A percentile compares a stretch with the other conserved stretches of the same genome.
phyloP scores from a whole-genome alignment of 345 rosid species.

The Erodium maritimum region DNA sequence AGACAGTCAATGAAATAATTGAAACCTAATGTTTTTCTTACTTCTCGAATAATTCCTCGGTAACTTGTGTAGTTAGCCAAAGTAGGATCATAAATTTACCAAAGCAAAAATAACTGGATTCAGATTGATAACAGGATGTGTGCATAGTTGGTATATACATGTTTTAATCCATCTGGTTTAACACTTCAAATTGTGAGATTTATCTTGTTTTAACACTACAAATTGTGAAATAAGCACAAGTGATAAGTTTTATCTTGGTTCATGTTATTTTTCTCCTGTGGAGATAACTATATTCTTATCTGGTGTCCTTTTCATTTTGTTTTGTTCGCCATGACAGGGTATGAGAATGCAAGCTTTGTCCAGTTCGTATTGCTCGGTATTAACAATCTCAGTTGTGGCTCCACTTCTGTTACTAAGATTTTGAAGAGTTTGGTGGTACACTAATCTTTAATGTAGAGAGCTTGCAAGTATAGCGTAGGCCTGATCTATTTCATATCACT shows the following conservation, averaged over 20 bases:
- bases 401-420: conserved; percentile 29
- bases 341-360: conserved; percentile 14
- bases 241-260: background rate
- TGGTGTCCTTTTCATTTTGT: background rate
- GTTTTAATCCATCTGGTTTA: no score
- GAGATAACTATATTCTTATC: background rate
- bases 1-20: no score
- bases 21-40: no score
- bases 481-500: conserved; percentile 2
- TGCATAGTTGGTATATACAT: no score
- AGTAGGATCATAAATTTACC: background rate
- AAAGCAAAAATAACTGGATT: no score
- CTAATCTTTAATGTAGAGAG: background rate
- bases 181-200: background rate
- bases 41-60: no score
- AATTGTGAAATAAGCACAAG: no score
- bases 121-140: no score
- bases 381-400: conserved; percentile 20
- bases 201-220: background rate
- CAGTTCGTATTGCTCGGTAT: conserved; percentile 9
- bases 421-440: conserved; percentile 8
- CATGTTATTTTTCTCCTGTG: background rate
- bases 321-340: conserved; percentile 26
- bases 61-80: background rate
- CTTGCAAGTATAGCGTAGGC: background rate